Evolutionary conservation across 495 filamentous ascomycete species (phyloP).

Genomic region (Xylaria longipes): DNA sequence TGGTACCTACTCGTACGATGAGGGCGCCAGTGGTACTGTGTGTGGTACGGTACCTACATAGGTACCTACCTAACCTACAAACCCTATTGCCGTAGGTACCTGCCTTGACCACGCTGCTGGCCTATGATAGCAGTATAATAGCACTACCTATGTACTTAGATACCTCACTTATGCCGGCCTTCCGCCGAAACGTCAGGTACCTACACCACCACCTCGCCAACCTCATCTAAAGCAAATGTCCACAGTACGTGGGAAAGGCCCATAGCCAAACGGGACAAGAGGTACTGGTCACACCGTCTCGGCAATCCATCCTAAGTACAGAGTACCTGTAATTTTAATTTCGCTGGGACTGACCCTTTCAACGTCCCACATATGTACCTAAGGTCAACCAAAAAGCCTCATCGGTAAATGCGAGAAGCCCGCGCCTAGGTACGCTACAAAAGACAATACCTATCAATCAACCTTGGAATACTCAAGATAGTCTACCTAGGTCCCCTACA

Average conservation of each 20-base stretch:
- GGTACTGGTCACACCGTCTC: neutral
- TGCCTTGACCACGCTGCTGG: neutral
- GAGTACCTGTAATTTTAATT: conserved; percentile 11
- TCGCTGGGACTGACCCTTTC: neutral
- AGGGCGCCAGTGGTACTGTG: too few species aligned
- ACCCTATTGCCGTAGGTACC: neutral
- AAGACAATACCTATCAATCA: too few species aligned
- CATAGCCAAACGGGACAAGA: neutral
- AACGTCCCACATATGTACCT: neutral
- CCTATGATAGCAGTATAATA: neutral
- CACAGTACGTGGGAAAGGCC: neutral
- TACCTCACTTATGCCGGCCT: neutral
- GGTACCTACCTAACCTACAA: neutral
- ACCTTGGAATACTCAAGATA: too few species aligned
- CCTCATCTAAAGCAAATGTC: neutral
- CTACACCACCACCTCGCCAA: neutral
- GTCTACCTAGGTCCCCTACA: too few species aligned
- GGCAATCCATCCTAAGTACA: neutral
- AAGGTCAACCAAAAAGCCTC: too few species aligned
- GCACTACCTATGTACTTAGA: neutral
- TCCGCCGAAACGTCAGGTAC: neutral
- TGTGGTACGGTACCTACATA: too few species aligned
- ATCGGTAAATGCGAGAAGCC: too few species aligned
- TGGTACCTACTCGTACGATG: too few species aligned
- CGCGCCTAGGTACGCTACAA: too few species aligned